phyloP scores from a whole-genome alignment of 1,139 yeast genomes.

The Kodamaea fungicola region DNA sequence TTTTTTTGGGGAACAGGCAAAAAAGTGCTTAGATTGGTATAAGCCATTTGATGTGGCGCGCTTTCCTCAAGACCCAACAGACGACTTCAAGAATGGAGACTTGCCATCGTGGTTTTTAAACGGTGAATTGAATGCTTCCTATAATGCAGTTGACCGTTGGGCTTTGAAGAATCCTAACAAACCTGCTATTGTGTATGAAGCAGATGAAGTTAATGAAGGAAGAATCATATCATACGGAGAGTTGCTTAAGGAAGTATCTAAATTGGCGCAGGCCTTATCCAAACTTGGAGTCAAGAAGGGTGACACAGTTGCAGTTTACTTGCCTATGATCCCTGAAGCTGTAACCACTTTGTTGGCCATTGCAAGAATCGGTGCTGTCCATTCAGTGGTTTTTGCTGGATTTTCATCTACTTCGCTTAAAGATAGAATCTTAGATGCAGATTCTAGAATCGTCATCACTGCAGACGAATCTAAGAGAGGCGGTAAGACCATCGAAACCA shows the following conservation, averaged over 20 bases:
- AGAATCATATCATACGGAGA: constrained; percentile 66
- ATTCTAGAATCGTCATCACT: constrained; percentile 69
- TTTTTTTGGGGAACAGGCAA: constrained; percentile 65
- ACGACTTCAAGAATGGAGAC: constrained; percentile 61
- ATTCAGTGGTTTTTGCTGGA: constrained; percentile 83
- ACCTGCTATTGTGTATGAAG: constrained; percentile 77
- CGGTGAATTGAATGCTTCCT: constrained; percentile 74
- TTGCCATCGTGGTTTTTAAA: constrained; percentile 75
- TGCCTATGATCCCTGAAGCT: constrained; percentile 88
- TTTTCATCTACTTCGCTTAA: constrained; percentile 71
- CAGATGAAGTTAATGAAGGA: constrained; percentile 70
- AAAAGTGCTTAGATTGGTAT: constrained; percentile 57
- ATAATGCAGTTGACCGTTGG: constrained; percentile 79
- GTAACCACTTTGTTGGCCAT: constrained; percentile 70
- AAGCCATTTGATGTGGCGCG: constrained; percentile 59
- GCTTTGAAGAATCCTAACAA: constrained; percentile 68
- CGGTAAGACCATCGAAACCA: constrained; percentile 78
- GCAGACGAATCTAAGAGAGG: constrained; percentile 83
- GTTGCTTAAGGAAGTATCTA: constrained; percentile 64
- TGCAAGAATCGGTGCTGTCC: constrained; percentile 75
- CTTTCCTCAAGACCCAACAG: constrained; percentile 46
- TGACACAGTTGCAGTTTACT: constrained; percentile 80
- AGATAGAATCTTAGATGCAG: constrained; percentile 77
- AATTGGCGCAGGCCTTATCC: constrained; percentile 65
- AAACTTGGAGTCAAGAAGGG: constrained; percentile 73